Conservation (phyloP, 108 stramenopile genomes). For the Nitzschia palea region DNA sequence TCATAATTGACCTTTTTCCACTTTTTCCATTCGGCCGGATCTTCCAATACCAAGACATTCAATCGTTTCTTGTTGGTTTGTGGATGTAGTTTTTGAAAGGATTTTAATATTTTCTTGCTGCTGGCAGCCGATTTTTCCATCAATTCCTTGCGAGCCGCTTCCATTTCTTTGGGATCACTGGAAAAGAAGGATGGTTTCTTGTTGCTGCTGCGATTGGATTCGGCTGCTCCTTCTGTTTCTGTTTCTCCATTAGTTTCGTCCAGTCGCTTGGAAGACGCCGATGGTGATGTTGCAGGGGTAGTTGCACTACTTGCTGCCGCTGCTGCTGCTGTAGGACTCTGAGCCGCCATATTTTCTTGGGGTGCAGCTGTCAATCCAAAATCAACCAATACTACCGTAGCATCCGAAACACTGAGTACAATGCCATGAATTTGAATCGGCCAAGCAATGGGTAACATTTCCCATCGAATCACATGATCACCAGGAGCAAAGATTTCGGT, state of each 20-base stretch:
- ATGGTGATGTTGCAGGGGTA: not conserved
- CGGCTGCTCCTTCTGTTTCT: not conserved
- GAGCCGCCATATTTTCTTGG: not conserved
- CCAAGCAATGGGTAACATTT: slow-evolving; percentile 54
- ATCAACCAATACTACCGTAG: slow-evolving; percentile 45
- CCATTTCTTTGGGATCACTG: slow-evolving; percentile 7
- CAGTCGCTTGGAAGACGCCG: no score
- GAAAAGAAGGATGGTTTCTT: not conserved
- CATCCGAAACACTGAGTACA: slow-evolving; percentile 33
- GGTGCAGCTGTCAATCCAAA: slow-evolving; percentile 42
- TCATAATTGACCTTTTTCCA: slow-evolving; percentile 32
- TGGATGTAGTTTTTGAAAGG: slow-evolving; percentile 1
- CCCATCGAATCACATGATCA: slow-evolving; percentile 68
- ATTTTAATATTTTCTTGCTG: not conserved
- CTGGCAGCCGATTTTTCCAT: not conserved
- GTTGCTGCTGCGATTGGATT: not conserved
- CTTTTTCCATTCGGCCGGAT: slow-evolving; percentile 1
- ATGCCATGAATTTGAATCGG: slow-evolving; percentile 72
- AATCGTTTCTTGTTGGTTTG: slow-evolving; percentile 10
- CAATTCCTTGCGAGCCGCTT: not conserved
- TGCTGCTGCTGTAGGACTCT: not conserved
- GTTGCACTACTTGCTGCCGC: not conserved
- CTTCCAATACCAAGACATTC: slow-evolving; percentile 6
- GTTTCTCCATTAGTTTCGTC: not conserved
- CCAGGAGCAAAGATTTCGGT: no score